Conservation (phyloP, 768 basidiomycete genomes). For the Myochromella boudieri region DNA sequence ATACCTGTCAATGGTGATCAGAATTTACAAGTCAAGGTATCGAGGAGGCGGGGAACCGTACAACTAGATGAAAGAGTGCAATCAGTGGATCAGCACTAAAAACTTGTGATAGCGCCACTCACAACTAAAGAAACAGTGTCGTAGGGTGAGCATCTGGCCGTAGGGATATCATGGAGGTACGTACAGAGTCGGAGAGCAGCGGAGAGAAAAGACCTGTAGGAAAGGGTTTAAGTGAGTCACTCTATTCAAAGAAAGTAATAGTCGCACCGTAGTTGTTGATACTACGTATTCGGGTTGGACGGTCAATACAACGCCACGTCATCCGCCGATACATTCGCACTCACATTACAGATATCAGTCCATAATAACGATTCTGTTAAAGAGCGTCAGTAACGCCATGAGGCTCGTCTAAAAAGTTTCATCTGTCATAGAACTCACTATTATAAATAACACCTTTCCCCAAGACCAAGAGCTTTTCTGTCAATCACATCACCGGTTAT, state of each 20-base stretch:
- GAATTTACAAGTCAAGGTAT: background rate
- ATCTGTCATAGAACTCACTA: constrained; percentile 38
- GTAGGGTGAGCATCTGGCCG: constrained; percentile 4
- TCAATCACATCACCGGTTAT: background rate
- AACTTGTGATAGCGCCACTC: constrained; percentile 14
- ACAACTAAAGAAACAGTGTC: constrained; percentile 26
- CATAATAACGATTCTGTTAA: constrained; percentile 58
- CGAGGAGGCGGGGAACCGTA: constrained; percentile 5
- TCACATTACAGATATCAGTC: constrained; percentile 49
- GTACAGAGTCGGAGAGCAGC: constrained; percentile 36
- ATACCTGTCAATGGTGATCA: constrained; percentile 34
- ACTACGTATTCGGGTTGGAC: constrained; percentile 24
- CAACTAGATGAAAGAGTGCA: constrained; percentile 15
- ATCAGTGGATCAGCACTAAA: constrained; percentile 3
- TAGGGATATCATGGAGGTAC: constrained; percentile 16
- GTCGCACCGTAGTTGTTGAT: constrained; percentile 62
- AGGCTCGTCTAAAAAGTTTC: background rate
- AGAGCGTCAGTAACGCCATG: background rate
- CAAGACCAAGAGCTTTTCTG: constrained; percentile 56
- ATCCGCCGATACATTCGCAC: constrained; percentile 18
- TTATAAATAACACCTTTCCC: constrained; percentile 53
- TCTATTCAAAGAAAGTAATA: background rate
- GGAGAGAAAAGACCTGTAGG: constrained; percentile 41
- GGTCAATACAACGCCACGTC: background rate
- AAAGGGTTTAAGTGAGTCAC: background rate